Percentiles rank a stretch among this genome's conserved stretches.
Conservation (phyloP, 208 protist genomes). For the Angomonas deanei region DNA sequence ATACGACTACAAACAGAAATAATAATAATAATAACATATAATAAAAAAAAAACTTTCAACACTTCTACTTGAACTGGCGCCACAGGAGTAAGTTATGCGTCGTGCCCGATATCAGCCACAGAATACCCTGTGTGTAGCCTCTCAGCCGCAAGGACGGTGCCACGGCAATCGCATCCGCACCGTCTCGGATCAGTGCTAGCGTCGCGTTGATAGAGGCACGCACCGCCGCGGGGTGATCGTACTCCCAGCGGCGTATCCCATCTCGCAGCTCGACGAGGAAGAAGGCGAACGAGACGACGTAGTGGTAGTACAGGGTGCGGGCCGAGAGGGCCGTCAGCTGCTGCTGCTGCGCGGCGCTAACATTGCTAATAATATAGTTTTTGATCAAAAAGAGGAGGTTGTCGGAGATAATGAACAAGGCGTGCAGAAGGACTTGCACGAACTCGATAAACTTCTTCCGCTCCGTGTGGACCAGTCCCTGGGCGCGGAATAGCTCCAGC, state of each 20-base stretch:
- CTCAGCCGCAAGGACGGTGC: slow-evolving; percentile 5
- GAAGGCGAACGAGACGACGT: slow-evolving; percentile 25
- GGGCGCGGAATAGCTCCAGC: slow-evolving; percentile 21
- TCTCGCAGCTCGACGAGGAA: slow-evolving; percentile 40
- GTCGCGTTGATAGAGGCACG: slow-evolving; percentile 15
- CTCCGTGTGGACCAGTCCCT: slow-evolving; percentile 29
- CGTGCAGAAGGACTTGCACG: slow-evolving; percentile 24
- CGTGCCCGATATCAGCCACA: slow-evolving; percentile 35
- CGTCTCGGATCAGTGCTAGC: slow-evolving; percentile 24
- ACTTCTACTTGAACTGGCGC: slow-evolving; percentile 12
- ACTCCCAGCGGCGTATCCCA: slow-evolving; percentile 15
- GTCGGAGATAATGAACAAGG: slow-evolving; percentile 25
- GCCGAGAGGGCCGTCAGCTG: slow-evolving; percentile 10
- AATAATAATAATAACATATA: neutral
- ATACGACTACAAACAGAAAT: no score
- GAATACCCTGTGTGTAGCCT: slow-evolving; percentile 8
- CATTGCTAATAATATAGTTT: neutral
- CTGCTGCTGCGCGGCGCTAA: neutral
- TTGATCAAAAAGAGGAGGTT: slow-evolving; percentile 3
- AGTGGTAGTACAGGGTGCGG: slow-evolving; percentile 15
- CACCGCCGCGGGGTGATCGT: slow-evolving; percentile 35
- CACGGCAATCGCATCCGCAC: slow-evolving; percentile 24
- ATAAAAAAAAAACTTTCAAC: neutral
- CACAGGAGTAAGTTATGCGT: slow-evolving; percentile 32
- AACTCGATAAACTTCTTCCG: slow-evolving; percentile 52